Base-by-base conservation (phyloP, 2,329 filamentous ascomycete species). In the Botrytis galanthina region DNA sequence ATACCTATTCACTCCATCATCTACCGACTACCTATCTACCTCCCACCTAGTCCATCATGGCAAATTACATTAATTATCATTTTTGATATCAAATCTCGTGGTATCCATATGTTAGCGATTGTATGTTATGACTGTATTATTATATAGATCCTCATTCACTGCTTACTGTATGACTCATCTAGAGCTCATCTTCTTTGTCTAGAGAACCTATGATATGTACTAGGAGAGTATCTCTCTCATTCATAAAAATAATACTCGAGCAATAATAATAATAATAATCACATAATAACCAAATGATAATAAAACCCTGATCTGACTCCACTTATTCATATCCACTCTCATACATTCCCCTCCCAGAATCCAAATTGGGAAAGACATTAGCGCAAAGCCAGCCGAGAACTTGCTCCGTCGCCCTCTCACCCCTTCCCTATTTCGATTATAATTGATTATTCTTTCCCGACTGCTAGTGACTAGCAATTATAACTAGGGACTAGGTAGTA, bases 261-360 rank as follows among this genome's bases (percentile, higher is more conserved):
- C 4, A 29, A 54, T 8, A 54, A n/a, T n/a, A 3, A 51, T n/a
- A 26, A 16, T n/a, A 14, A n/a, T n/a, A 26, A 26, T 14, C 1
- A 42, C 14, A 18, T 66, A n/a, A 14, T 14, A 14, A 42, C n/a
- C 10, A 66, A 37, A 67, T 67, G 20, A 67, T 35, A n/a, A 48
- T 67, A 54, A 29, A 46, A 67, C 32, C 46, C 64, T 39, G 37
- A 35, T n/a, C 44, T 7, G 4, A 51, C 42, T 54, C n/a, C 57
- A 26, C 20, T 32, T 42, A 4, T 54, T 39, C 16, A 29, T 54
- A 59, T n/a, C 70, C 70, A 72, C 60, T 66, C 70, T 72, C 46
- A 57, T 60, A 67, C 61, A 67, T 68, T 39, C 39, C 39, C 70
- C 62, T 54, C 69, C 70, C 39, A n/a, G n/a, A 29, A n/a, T 54